Evolutionary conservation across 2,329 filamentous ascomycete species (phyloP).

Genomic region (Diplocarpon rosae): DNA sequence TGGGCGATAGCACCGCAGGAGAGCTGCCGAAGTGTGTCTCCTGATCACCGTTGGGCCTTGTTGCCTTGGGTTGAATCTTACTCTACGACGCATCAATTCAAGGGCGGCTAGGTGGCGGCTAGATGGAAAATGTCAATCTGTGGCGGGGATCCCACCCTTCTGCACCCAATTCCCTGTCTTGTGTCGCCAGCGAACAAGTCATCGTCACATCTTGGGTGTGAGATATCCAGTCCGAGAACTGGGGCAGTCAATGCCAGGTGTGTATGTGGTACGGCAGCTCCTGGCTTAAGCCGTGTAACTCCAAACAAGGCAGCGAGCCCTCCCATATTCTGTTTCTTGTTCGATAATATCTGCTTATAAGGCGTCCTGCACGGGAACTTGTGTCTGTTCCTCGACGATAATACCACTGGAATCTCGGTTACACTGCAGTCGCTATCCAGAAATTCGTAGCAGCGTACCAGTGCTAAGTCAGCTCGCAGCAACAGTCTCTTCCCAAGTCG

Average conservation of each 20-base stretch:
- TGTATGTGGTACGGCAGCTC: background rate
- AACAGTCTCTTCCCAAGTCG: background rate
- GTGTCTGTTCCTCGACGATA: background rate
- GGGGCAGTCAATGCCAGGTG: background rate
- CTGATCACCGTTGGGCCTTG: background rate
- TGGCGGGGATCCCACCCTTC: too few species aligned
- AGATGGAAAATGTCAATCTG: background rate
- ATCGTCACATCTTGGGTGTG: background rate
- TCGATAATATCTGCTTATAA: background rate
- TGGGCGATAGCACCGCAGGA: background rate
- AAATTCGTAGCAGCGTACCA: too few species aligned
- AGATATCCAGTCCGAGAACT: background rate
- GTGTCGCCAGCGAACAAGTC: too few species aligned
- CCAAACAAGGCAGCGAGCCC: background rate
- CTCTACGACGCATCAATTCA: background rate
- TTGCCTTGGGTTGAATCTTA: background rate
- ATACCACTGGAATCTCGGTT: background rate
- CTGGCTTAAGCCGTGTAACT: background rate
- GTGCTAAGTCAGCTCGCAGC: background rate
- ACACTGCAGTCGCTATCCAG: too few species aligned
- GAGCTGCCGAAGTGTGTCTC: background rate
- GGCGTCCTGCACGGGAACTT: background rate
- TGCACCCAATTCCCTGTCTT: too few species aligned
- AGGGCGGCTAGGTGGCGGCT: background rate
- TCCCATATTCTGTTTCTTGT: background rate